Evolutionary conservation across 2,329 filamentous ascomycete genomes (phyloP), one percentile per base, ranked within the genome.

Genomic region (Penicillium nordicum): DNA sequence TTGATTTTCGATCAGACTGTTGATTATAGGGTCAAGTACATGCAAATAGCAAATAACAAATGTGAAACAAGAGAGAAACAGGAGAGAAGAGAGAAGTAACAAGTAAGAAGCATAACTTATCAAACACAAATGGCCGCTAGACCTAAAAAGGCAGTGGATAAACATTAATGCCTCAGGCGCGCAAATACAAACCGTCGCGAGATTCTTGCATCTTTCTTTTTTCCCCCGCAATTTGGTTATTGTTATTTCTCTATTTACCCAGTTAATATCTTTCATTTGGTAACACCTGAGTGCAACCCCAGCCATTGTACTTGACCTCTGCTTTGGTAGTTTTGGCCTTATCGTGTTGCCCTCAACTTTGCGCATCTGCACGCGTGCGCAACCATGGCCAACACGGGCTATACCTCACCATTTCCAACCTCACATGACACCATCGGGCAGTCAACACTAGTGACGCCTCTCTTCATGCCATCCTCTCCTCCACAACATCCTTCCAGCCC

Each of bases 341-440:
- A 34, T 53, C 41, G 46, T 43, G 44, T 44, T 41, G 36, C 36
- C 16, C 50, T 46, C 14, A 3, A 52, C 42, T 25, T 49, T 36
- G 48, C 59, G 48, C 54, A 29, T 29, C 29, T 50, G 25, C 40
- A 61, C 61, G 49, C 57, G 54, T 61, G 59, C 43, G 58, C 57
- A 54, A 68, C 47, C 58, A 76, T 76, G 74, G 69, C 70, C 40
- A 67, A 72, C 62, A 67, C 73, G 46, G 69, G 72, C 50, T 71
- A 67, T 58, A 69, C 66, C 34, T 75, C 72, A 44, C 72, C 72
- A 1, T 74, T 73, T 45, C 72, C 67, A 21, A 75, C 72, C 7
- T 69, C 74, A 48, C 75, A 77, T 61, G 75, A 77, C 53, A 76
- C 73, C 7, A 69, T 77, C 53, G 74, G 74, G 41, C 67, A 73